Conservation (phyloP, 345 rosid species). For the Arabidopsis thaliana region TAIR10.1 NC_003074.8:8963501-8964000, state of each 20-base stretch:
- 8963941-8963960: constrained; percentile 50
- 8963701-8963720: not conserved
- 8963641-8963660: too few relatives aligned
- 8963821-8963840: constrained; percentile 46
- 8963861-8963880: constrained; percentile 44
- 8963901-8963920: constrained; percentile 24
- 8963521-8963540: not conserved
- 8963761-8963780: not conserved
- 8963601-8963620: not conserved
- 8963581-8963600: not conserved
- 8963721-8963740: not conserved
- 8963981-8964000: constrained; percentile 52
- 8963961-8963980: constrained; percentile 45
- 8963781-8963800: constrained; percentile 57
- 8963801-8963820: constrained; percentile 46
- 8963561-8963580: not conserved
- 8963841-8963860: constrained; percentile 33
- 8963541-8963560: not conserved
- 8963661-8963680: too few relatives aligned
- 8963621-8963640: too few relatives aligned
- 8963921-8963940: constrained; percentile 51
- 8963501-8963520: not conserved
- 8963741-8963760: not conserved
- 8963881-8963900: constrained; percentile 39
- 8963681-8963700: not conserved